Evolutionary conservation across 192 early-diverging fungal species (phyloP), one percentile per base, ranked within the genome.

Genomic region (Paraglomus occultum): DNA sequence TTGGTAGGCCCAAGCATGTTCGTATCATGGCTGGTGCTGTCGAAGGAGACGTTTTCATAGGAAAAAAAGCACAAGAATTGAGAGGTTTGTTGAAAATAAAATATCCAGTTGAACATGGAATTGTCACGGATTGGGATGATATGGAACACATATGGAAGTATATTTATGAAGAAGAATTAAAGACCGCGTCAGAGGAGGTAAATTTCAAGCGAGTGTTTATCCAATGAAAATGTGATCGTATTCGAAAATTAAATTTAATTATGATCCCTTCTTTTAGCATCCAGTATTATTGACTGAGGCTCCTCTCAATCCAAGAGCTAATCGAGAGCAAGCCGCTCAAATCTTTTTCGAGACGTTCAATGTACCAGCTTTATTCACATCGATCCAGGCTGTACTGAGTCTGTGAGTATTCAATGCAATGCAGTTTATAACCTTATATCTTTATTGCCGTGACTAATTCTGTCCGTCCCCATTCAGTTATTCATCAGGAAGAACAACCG

Each of bases 271-370:
- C 43, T 63, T 23, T 58, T 73, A 94, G 91, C 97, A 99, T 82
- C 97, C 97, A 43, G 95, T 99, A 20, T 79, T 98, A 61, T 86
- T 99, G 71, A 99, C 97, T 10, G 96, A 97, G 76, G 95, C 97
- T 17, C 97, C 97, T 43, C 80, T 96, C 49, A 99, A 99, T 72
- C 95, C 97, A 9, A 83, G 90, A 51, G 77, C 85, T 55, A 96
- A 99, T 79, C 87, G 97, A 61, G 97, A 99, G 70, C 83, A 87
- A 54, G 94, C 93, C 5, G 95, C 94, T 20, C 94, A 97, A 74
- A 93, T 98, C 67, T 94, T 99, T 76, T 99, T 99, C 72, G 97
- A 99, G 72, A 99, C 96, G 1, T 99, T 99, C 80, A 99, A 99
- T 54, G 94, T 96, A 11, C 97, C 97, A 4, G 95, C 97, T 22